phyloP scores from a whole-genome alignment of 2,329 filamentous ascomycete genomes.

The Ramichloridium luteum region DNA sequence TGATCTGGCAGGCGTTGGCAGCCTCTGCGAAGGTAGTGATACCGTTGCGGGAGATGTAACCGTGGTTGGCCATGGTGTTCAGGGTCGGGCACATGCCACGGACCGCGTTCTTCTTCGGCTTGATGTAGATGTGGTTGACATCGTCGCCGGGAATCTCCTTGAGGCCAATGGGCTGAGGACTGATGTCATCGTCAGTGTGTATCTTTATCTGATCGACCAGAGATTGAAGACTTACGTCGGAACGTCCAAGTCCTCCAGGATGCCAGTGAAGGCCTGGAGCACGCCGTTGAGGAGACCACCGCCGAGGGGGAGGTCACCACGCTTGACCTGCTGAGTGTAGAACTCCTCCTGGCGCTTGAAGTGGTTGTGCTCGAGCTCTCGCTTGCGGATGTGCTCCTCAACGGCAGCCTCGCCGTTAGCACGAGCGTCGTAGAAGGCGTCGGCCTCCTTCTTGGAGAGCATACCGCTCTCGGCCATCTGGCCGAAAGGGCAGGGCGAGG shows the following conservation, averaged over 20 bases:
- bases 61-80: conserved; percentile 22
- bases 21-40: conserved; percentile 20
- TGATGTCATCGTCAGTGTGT: conserved; percentile 4
- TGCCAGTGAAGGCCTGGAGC: conserved; percentile 18
- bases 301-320: conserved; percentile 8
- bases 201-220: conserved; percentile 1
- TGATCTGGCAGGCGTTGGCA: conserved; percentile 19
- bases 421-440: conserved; percentile 12
- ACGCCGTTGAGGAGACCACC: conserved; percentile 14
- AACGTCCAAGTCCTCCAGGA: conserved; percentile 13
- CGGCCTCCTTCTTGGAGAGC: conserved; percentile 10
- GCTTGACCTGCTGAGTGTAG: conserved; percentile 11
- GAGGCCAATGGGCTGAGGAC: conserved; percentile 13
- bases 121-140: conserved; percentile 13
- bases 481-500: conserved; percentile 13
- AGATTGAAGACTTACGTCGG: conserved; percentile 11
- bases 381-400: conserved; percentile 7
- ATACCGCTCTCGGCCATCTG: conserved; percentile 12
- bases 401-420: conserved; percentile 9
- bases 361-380: conserved; percentile 8
- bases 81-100: conserved; percentile 19
- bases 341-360: conserved; percentile 7
- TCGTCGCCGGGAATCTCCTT: conserved; percentile 16
- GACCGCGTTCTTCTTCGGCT: conserved; percentile 11
- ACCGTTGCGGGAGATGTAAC: conserved; percentile 18